phyloP scores from a whole-genome alignment of 257 asterid species.

The Ilex asprella region DNA sequence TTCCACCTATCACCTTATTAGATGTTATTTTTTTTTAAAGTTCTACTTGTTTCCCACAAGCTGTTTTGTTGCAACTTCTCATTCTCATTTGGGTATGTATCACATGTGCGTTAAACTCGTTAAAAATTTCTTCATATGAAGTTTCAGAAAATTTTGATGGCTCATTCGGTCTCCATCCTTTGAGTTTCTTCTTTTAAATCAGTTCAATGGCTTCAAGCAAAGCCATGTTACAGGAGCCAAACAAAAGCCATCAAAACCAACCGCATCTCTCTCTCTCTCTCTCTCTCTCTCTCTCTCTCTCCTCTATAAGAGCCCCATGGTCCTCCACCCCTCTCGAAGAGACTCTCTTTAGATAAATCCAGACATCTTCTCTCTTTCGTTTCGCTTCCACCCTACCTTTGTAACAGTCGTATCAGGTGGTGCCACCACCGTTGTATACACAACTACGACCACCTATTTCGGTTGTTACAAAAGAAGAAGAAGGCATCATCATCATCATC shows the following conservation, averaged over 20 bases:
- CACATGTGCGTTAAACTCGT: no score
- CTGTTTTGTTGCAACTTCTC: no score
- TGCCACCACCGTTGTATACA: constrained; percentile 20
- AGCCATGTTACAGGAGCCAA: constrained; percentile 24
- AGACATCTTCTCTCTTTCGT: constrained; percentile 4
- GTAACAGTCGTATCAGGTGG: constrained; percentile 71
- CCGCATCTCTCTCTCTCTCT: constrained; percentile 1
- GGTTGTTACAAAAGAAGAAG: constrained; percentile 57
- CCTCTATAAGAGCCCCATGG: constrained; percentile 26
- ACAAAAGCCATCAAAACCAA: constrained; percentile 7
- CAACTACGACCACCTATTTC: constrained; percentile 35
- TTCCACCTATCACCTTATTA: no score
- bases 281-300: neutral
- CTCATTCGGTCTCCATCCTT: no score
- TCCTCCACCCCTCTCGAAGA: neutral
- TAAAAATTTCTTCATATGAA: no score
- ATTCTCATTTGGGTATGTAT: no score
- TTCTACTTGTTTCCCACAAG: no score
- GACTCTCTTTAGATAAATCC: no score
- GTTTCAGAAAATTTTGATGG: no score
- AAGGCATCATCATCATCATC: neutral
- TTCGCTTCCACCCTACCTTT: constrained; percentile 21
- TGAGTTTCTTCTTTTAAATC: no score
- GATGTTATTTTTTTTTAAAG: no score
- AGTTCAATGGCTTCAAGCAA: constrained; percentile 21